Evolutionary conservation across 2,329 filamentous ascomycete genomes (phyloP).

Genomic region (Thermomyces lanuginosus): DNA sequence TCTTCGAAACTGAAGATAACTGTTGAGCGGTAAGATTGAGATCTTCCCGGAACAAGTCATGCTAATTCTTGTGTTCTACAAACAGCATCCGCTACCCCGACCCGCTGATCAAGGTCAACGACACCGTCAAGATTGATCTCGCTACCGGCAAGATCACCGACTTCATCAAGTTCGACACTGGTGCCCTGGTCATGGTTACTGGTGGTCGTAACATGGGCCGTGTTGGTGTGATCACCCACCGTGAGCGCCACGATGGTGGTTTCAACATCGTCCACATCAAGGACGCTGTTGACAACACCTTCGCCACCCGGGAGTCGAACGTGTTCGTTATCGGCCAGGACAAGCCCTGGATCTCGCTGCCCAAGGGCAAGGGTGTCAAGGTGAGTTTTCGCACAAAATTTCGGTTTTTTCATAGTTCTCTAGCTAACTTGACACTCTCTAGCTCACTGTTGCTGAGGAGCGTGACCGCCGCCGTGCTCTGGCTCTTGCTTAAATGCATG

Average conservation of each 20-base stretch:
- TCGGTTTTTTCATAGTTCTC: background rate
- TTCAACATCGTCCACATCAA: slow-evolving; percentile 99
- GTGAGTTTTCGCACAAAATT: slow-evolving; percentile 20
- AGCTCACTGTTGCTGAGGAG: slow-evolving; percentile 97
- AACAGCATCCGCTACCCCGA: slow-evolving; percentile 97
- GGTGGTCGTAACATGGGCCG: slow-evolving; percentile 99
- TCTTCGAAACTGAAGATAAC: slow-evolving; percentile 16
- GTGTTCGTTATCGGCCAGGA: slow-evolving; percentile 97
- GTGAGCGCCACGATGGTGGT: slow-evolving; percentile 98
- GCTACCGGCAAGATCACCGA: slow-evolving; percentile 94
- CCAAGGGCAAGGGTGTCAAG: slow-evolving; percentile 99
- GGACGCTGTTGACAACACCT: slow-evolving; percentile 99
- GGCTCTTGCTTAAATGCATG: slow-evolving; percentile 36
- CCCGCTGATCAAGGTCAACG: slow-evolving; percentile 97
- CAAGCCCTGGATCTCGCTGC: slow-evolving; percentile 98
- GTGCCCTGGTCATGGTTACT: slow-evolving; percentile 94
- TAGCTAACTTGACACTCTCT: slow-evolving; percentile 5
- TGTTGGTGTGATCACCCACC: slow-evolving; percentile 99
- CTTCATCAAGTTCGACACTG: slow-evolving; percentile 98
- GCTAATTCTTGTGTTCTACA: slow-evolving; percentile 15
- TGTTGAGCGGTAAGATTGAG: slow-evolving; percentile 18
- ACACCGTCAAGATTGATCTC: slow-evolving; percentile 98
- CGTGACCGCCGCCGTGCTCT: slow-evolving; percentile 85
- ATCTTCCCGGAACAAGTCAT: slow-evolving; percentile 11
- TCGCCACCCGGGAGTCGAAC: slow-evolving; percentile 98